Evolutionary conservation across 331 rosid species (phyloP).

Genomic region (Acacia concinna): DNA sequence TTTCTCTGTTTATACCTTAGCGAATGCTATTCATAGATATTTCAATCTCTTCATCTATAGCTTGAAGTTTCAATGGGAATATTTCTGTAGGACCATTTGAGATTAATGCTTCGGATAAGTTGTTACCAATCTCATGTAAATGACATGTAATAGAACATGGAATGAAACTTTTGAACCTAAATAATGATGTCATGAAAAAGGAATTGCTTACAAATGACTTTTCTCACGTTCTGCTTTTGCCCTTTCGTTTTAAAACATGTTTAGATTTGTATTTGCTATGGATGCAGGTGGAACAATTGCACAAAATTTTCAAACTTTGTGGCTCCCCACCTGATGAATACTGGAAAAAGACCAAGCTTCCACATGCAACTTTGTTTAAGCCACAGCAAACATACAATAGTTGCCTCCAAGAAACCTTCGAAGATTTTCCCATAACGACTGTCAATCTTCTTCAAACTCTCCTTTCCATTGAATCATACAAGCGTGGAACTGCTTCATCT

Average conservation of each 20-base stretch:
- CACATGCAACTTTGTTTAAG: constrained; percentile 81
- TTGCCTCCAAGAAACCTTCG: constrained; percentile 67
- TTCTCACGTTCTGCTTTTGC: constrained; percentile 19
- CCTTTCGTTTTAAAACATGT: constrained; percentile 5
- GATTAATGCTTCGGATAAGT: not conserved
- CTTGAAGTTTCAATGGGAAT: not conserved
- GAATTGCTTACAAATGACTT: constrained; percentile 1
- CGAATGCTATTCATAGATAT: not conserved
- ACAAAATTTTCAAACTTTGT: constrained; percentile 93
- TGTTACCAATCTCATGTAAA: not conserved
- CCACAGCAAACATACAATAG: constrained; percentile 84
- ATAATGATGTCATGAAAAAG: not conserved
- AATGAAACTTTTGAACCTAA: constrained; percentile 15
- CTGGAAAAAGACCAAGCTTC: constrained; percentile 88
- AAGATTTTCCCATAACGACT: constrained; percentile 53
- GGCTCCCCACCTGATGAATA: constrained; percentile 94
- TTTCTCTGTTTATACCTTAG: not conserved
- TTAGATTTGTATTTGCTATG: constrained; percentile 11
- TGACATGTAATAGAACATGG: constrained; percentile 6
- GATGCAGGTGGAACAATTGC: constrained; percentile 82
- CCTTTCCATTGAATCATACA: constrained; percentile 86
- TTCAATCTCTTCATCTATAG: not conserved
- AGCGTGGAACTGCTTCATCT: constrained; percentile 80
- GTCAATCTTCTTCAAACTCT: constrained; percentile 71
- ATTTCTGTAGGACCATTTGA: not conserved